Conservation (phyloP, 2,329 filamentous ascomycete genomes). For the Exserohilum rostratum region DNA sequence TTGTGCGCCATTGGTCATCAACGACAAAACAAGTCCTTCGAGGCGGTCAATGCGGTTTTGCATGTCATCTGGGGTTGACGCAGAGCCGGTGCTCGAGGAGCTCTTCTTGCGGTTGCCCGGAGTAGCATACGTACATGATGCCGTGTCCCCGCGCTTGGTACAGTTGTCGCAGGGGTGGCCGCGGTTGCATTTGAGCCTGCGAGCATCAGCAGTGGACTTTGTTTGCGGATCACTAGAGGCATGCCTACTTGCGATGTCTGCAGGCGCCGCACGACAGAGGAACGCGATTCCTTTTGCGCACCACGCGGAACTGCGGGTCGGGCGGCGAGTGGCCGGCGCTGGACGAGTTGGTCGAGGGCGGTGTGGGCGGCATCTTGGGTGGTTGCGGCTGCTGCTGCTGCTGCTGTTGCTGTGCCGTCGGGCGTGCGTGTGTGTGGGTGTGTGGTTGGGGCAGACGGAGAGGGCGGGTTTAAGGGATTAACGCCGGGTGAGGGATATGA, state of each 20-base stretch:
- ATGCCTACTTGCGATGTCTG: constrained; percentile 80
- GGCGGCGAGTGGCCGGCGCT: constrained; percentile 80
- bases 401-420: neutral
- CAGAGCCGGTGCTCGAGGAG: constrained; percentile 58
- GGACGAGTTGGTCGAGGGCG: constrained; percentile 78
- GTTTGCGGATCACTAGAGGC: neutral
- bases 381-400: neutral
- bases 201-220: constrained; percentile 21
- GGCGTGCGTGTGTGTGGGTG: too few relatives aligned
- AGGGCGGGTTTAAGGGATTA: constrained; percentile 29
- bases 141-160: constrained; percentile 80
- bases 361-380: constrained; percentile 71
- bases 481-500: constrained; percentile 27
- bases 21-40: constrained; percentile 85
- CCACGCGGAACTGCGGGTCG: constrained; percentile 83
- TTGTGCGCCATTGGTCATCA: constrained; percentile 88
- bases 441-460: too few relatives aligned
- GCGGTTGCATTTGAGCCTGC: constrained; percentile 87
- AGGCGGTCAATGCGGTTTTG: constrained; percentile 96
- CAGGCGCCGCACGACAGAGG: constrained; percentile 92
- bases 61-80: constrained; percentile 87
- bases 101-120: constrained; percentile 74
- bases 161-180: constrained; percentile 93
- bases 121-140: constrained; percentile 82
- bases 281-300: constrained; percentile 89